Percentiles rank a stretch among this genome's conserved stretches.
Conservation (phyloP, 2,329 filamentous ascomycete genomes). For the Fusarium sp. region DNA sequence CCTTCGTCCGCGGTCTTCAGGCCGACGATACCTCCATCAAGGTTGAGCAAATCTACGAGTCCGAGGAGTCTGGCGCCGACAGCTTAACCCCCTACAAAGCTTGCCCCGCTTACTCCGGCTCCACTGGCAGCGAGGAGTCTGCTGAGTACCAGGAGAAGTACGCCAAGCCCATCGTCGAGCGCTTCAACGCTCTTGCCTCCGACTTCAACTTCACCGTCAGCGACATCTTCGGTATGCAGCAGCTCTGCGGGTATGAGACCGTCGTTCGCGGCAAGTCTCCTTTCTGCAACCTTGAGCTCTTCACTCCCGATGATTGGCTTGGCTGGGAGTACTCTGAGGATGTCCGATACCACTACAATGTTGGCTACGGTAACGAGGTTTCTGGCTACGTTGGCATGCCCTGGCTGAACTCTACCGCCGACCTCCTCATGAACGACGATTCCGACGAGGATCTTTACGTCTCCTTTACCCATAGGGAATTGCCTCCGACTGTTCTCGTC, state of each 20-base stretch:
- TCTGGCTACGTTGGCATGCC: slow-evolving; percentile 71
- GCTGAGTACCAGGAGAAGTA: slow-evolving; percentile 64
- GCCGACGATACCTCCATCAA: slow-evolving; percentile 63
- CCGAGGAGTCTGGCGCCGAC: slow-evolving; percentile 67
- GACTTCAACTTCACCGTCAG: slow-evolving; percentile 71
- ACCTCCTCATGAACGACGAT: slow-evolving; percentile 56
- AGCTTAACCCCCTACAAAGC: slow-evolving; percentile 72
- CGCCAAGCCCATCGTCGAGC: slow-evolving; percentile 68
- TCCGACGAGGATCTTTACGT: slow-evolving; percentile 69
- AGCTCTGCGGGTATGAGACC: slow-evolving; percentile 73
- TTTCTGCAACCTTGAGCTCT: slow-evolving; percentile 70
- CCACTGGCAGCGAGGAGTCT: slow-evolving; percentile 66
- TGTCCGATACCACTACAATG: slow-evolving; percentile 72
- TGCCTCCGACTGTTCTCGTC: slow-evolving; percentile 73
- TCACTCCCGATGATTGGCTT: slow-evolving; percentile 72
- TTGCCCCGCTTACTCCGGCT: slow-evolving; percentile 71
- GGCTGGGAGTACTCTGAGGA: slow-evolving; percentile 74
- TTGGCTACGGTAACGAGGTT: slow-evolving; percentile 70
- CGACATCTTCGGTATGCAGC: slow-evolving; percentile 74
- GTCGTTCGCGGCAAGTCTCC: slow-evolving; percentile 71
- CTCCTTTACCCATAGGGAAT: slow-evolving; percentile 75
- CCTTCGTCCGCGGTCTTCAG: slow-evolving; percentile 68
- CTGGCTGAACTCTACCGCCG: slow-evolving; percentile 72
- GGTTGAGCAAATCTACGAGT: slow-evolving; percentile 67
- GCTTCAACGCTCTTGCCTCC: slow-evolving; percentile 63